Conservation (phyloP, 2,329 filamentous ascomycete species). For the Botrytis fragariae region DNA sequence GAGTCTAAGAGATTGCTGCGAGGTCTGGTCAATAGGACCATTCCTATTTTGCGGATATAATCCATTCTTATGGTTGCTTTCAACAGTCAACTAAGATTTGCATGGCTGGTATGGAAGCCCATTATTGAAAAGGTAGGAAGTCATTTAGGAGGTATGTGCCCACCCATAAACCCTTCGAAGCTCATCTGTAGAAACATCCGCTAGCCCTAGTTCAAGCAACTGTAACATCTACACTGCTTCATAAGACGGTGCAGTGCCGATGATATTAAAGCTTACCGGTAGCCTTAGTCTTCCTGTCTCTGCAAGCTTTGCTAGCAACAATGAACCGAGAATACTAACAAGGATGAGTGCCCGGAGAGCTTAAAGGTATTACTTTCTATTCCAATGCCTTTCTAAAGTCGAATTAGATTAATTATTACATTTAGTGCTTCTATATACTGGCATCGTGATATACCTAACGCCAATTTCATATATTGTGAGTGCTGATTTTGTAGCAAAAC, state of each 20-base stretch:
- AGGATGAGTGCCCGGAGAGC: not conserved
- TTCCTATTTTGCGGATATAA: not conserved
- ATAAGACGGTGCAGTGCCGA: too few relatives aligned
- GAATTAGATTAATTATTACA: slow-evolving; percentile 12
- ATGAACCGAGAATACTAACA: not conserved
- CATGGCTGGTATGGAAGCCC: not conserved
- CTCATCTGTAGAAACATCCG: not conserved
- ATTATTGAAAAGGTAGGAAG: not conserved
- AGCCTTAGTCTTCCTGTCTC: too few relatives aligned
- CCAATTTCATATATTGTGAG: not conserved
- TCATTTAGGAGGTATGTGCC: not conserved
- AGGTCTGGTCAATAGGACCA: not conserved
- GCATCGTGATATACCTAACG: not conserved
- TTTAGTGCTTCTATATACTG: slow-evolving; percentile 9
- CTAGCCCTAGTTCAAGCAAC: too few relatives aligned
- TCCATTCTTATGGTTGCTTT: not conserved
- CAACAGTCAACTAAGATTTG: not conserved
- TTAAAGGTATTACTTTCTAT: not conserved
- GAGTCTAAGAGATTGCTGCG: not conserved
- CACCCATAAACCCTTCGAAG: too few relatives aligned
- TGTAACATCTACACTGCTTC: too few relatives aligned
- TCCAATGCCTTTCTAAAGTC: not conserved
- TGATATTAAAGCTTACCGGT: too few relatives aligned
- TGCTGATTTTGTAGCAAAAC: not conserved
- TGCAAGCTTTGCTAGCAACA: not conserved